phyloP scores from a whole-genome alignment of 2,329 filamentous ascomycete genomes.

The Penicillium sp. region DNA sequence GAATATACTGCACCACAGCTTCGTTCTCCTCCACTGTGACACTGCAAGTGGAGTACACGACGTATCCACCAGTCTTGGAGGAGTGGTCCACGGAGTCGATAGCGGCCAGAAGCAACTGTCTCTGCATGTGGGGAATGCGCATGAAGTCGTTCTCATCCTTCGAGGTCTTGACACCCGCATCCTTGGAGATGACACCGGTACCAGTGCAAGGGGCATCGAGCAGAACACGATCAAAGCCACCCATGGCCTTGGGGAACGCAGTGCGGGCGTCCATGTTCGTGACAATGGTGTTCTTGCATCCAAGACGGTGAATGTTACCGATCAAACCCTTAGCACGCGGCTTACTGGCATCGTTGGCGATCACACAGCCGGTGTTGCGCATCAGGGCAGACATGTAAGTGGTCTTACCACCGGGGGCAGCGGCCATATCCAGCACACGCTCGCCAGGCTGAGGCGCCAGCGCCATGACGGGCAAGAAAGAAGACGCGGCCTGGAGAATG shows the following conservation, averaged over 20 bases:
- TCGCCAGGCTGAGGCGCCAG: slow-evolving; percentile 90
- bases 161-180: slow-evolving; percentile 95
- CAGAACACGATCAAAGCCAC: slow-evolving; percentile 89
- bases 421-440: slow-evolving; percentile 87
- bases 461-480: slow-evolving; percentile 96
- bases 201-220: slow-evolving; percentile 94
- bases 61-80: slow-evolving; percentile 86
- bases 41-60: slow-evolving; percentile 95
- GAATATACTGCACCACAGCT: slow-evolving; percentile 85
- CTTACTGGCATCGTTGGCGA: slow-evolving; percentile 96
- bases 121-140: slow-evolving; percentile 86
- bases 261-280: slow-evolving; percentile 85
- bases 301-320: slow-evolving; percentile 92
- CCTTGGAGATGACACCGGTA: slow-evolving; percentile 95
- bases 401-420: slow-evolving; percentile 92
- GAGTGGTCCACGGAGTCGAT: slow-evolving; percentile 92
- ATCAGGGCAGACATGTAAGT: slow-evolving; percentile 95
- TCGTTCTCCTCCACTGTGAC: slow-evolving; percentile 94
- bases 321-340: slow-evolving; percentile 92
- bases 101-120: slow-evolving; percentile 84
- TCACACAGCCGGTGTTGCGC: slow-evolving; percentile 93
- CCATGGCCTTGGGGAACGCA: slow-evolving; percentile 89
- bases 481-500: slow-evolving; percentile 93
- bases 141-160: slow-evolving; percentile 96
- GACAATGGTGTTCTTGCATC: slow-evolving; percentile 87